phyloP scores from a whole-genome alignment of 257 asterid species.

The Solanum verrucosum region DNA sequence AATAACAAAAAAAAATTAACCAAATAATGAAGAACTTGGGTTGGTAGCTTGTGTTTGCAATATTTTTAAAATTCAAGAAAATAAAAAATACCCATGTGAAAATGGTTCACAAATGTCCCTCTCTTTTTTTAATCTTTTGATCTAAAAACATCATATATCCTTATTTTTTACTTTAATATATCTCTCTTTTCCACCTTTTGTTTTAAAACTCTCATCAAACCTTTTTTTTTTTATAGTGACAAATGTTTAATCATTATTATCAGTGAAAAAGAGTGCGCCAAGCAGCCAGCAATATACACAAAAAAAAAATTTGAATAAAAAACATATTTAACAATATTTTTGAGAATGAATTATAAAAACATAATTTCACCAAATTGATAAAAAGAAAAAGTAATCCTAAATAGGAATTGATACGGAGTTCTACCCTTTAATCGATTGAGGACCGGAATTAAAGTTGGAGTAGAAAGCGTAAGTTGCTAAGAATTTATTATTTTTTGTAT shows the following conservation, averaged over 20 bases:
- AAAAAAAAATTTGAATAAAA: background rate
- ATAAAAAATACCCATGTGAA: background rate
- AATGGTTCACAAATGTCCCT: background rate
- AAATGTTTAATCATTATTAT: background rate
- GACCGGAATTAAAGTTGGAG: too few species aligned
- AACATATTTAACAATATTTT: background rate
- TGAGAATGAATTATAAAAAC: background rate
- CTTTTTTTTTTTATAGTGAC: too few species aligned
- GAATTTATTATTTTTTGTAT: background rate
- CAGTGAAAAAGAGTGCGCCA: background rate
- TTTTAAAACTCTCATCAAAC: background rate
- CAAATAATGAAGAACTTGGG: background rate
- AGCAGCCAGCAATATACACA: background rate
- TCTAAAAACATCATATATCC: background rate
- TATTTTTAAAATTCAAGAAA: background rate
- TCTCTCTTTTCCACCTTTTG: background rate
- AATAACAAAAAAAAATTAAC: background rate
- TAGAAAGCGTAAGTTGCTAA: too few species aligned
- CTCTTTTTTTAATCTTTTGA: too few species aligned
- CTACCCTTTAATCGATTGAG: background rate
- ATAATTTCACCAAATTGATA: background rate
- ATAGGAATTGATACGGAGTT: background rate
- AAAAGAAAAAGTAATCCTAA: background rate
- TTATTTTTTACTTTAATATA: too few species aligned
- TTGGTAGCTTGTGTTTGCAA: background rate